Conservation (phyloP, 768 basidiomycete genomes). For the Boletus huronensis region DNA sequence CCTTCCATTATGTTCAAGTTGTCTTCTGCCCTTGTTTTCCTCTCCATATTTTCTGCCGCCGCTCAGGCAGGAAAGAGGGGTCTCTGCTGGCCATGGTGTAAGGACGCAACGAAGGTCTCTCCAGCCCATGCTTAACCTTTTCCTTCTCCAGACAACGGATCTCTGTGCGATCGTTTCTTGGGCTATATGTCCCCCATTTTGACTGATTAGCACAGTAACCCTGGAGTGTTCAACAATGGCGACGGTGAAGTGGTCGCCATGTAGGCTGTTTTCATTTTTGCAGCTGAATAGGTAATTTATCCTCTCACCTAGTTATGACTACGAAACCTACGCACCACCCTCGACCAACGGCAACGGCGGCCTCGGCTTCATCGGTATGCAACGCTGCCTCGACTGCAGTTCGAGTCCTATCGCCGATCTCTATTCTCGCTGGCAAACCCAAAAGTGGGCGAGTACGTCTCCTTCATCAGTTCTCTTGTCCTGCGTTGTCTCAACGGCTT, state of each 20-base stretch:
- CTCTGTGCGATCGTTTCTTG: constrained; percentile 26
- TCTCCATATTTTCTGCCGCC: constrained; percentile 15
- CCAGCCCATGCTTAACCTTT: not conserved
- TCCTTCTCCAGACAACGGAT: constrained; percentile 20
- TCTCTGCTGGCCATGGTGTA: constrained; percentile 37
- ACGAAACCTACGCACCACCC: constrained; percentile 34
- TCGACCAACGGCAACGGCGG: constrained; percentile 37
- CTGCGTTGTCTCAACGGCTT: not conserved
- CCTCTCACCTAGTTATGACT: constrained; percentile 32
- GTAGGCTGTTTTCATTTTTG: constrained; percentile 13
- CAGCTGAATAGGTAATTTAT: not conserved
- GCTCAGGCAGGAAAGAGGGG: constrained; percentile 37
- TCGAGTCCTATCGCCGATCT: constrained; percentile 36
- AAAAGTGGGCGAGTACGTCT: constrained; percentile 32
- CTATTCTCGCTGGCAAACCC: constrained; percentile 29
- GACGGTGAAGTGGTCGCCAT: constrained; percentile 34
- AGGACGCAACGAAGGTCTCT: not conserved
- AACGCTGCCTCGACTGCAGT: constrained; percentile 35
- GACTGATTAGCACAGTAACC: constrained; percentile 19
- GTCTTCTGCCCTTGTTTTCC: constrained; percentile 12
- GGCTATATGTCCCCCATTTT: not conserved
- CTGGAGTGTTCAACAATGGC: constrained; percentile 33
- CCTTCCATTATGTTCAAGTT: constrained; percentile 15
- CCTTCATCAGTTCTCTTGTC: not conserved
- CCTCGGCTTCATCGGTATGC: constrained; percentile 39